Evolutionary conservation across 495 filamentous ascomycete genomes (phyloP).

Genomic region (Bombardia bombarda): DNA sequence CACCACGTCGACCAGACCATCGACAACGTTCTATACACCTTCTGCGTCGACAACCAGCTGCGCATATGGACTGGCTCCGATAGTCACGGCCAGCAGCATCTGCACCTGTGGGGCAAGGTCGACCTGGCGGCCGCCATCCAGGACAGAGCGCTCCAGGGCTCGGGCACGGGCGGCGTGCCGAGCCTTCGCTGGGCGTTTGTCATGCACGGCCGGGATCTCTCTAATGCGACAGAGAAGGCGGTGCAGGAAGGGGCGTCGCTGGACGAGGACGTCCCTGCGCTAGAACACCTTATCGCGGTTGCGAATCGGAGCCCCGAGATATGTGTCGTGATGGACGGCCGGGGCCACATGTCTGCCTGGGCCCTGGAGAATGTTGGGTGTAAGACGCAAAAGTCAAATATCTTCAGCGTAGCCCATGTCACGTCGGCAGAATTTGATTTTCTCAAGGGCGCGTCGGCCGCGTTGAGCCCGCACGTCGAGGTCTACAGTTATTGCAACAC

Average conservation of each 20-base stretch:
- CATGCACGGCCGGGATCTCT: slow-evolving; percentile 76
- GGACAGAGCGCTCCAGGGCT: slow-evolving; percentile 35
- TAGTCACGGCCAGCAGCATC: slow-evolving; percentile 57
- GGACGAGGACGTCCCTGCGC: slow-evolving; percentile 52
- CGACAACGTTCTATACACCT: slow-evolving; percentile 88
- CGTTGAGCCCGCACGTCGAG: slow-evolving; percentile 50
- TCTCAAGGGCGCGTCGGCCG: slow-evolving; percentile 29
- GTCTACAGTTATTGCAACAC: slow-evolving; percentile 64
- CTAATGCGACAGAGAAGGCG: slow-evolving; percentile 64
- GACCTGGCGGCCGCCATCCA: slow-evolving; percentile 72
- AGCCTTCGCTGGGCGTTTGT: slow-evolving; percentile 68
- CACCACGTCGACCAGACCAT: slow-evolving; percentile 67
- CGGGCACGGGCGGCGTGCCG: slow-evolving; percentile 18
- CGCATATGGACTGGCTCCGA: slow-evolving; percentile 79
- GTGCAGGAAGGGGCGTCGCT: slow-evolving; percentile 46
- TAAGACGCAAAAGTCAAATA: slow-evolving; percentile 56
- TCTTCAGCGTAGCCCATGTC: slow-evolving; percentile 85
- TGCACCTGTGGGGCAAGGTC: slow-evolving; percentile 77
- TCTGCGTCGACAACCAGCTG: slow-evolving; percentile 76
- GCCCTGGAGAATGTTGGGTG: slow-evolving; percentile 83
- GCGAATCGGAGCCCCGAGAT: slow-evolving; percentile 82
- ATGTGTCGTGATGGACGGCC: slow-evolving; percentile 74
- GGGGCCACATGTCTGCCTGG: slow-evolving; percentile 89
- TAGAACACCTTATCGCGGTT: slow-evolving; percentile 81
- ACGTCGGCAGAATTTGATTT: slow-evolving; percentile 58